Percentiles rank a stretch among this genome's conserved stretches.
phyloP scores from a whole-genome alignment of 805 yeast species.

The Clavispora fructus region DNA sequence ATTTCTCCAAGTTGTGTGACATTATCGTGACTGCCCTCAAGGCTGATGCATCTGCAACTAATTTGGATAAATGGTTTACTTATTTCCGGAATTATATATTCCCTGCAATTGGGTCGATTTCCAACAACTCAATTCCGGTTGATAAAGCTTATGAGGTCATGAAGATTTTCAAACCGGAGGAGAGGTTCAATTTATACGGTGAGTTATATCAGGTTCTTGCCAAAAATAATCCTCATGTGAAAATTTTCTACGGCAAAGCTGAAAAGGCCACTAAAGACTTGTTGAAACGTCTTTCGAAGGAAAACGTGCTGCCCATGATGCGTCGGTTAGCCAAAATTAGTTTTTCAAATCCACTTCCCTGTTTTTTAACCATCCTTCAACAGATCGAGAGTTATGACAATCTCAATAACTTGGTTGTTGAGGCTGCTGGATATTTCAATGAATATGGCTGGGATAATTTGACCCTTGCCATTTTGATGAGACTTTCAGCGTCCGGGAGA shows the following conservation, averaged over 20 bases:
- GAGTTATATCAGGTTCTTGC: conserved; percentile 59
- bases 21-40: conserved; percentile 43
- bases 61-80: conserved; percentile 43
- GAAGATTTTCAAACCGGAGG: conserved; percentile 49
- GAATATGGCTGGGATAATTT: conserved; percentile 81
- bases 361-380: conserved; percentile 62
- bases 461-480: conserved; percentile 64
- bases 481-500: conserved; percentile 64
- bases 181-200: conserved; percentile 74
- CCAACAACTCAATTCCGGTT: conserved; percentile 53
- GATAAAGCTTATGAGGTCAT: conserved; percentile 57
- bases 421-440: conserved; percentile 70
- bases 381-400: conserved; percentile 93
- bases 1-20: conserved; percentile 57
- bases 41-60: conserved; percentile 4
- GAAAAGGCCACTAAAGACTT: conserved; percentile 76
- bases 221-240: conserved; percentile 51
- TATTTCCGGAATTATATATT: conserved; percentile 62
- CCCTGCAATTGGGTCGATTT: conserved; percentile 53
- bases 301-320: conserved; percentile 69
- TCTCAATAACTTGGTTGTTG: conserved; percentile 67
- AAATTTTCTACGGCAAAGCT: conserved; percentile 56
- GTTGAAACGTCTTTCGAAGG: conserved; percentile 76
- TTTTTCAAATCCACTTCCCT: conserved; percentile 73
- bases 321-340: conserved; percentile 67